Percentiles rank a stretch among this genome's conserved stretches.
phyloP scores from a whole-genome alignment of 495 filamentous ascomycete species.

The Cairneyella variabilis region DNA sequence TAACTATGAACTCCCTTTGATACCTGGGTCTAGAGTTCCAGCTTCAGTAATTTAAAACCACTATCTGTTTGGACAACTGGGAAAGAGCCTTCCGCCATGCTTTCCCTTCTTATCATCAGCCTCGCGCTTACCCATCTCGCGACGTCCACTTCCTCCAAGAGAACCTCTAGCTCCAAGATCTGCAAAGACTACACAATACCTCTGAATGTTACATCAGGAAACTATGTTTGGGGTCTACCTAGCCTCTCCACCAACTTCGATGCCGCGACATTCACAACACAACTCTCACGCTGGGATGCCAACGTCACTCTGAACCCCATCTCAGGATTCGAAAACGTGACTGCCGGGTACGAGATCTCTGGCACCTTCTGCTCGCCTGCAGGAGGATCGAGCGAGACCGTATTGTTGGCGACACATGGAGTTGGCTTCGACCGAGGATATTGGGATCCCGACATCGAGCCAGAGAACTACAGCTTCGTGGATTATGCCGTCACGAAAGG shows the following conservation, averaged over 20 bases:
- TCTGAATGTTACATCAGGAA: not conserved
- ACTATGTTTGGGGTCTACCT: not conserved
- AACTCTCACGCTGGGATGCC: not conserved
- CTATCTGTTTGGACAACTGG: too few species aligned
- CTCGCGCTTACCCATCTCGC: too few species aligned
- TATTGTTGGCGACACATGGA: not conserved
- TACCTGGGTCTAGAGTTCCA: too few species aligned
- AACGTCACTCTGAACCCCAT: not conserved
- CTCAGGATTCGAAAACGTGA: not conserved
- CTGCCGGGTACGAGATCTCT: not conserved
- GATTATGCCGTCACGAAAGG: not conserved
- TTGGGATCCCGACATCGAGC: not conserved
- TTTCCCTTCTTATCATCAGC: too few species aligned
- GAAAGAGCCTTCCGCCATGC: too few species aligned
- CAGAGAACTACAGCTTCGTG: not conserved
- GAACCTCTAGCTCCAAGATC: too few species aligned
- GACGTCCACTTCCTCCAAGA: too few species aligned
- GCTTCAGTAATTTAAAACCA: too few species aligned
- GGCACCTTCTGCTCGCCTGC: not conserved
- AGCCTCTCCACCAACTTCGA: not conserved
- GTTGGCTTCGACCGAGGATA: not conserved
- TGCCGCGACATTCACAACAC: not conserved
- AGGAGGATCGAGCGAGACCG: not conserved
- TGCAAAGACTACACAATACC: too few species aligned
- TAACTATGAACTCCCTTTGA: too few species aligned